These are phyloP conservation scores for Diplodia seriata DNA, from an alignment of 2,329 filamentous ascomycete species.

Conservation along the genomic window DNA sequence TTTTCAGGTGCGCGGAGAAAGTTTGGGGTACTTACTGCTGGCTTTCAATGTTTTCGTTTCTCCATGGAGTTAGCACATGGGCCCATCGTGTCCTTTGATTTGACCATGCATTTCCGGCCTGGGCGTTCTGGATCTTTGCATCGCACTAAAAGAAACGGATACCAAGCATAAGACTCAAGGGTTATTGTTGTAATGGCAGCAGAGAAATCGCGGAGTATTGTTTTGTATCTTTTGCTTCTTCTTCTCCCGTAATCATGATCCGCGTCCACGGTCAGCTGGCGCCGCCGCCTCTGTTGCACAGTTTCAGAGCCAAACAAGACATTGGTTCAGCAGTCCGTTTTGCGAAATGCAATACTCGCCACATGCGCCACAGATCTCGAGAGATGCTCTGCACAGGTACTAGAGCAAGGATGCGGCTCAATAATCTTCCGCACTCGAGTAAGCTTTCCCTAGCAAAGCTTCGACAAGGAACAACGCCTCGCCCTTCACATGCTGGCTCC, in stretches of 20 bases:
- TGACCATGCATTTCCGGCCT: conserved; percentile 7
- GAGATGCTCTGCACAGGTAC: no score
- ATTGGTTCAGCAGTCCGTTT: no score
- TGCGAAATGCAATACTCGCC: no score
- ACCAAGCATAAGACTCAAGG: conserved; percentile 1
- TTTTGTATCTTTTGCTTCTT: background rate
- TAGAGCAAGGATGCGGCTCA: background rate
- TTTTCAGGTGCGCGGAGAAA: conserved; percentile 20
- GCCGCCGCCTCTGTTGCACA: background rate
- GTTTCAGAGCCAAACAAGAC: no score
- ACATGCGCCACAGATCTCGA: no score
- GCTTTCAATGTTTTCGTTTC: background rate
- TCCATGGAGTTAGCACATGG: background rate
- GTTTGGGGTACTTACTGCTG: background rate
- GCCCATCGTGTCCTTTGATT: conserved; percentile 1
- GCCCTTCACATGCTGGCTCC: background rate
- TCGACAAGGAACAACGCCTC: background rate
- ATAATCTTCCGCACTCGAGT: background rate
- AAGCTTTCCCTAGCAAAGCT: background rate
- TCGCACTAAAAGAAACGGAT: conserved; percentile 4
- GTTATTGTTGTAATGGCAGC: conserved; percentile 13
- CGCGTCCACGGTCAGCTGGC: background rate
- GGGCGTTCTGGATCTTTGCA: conserved; percentile 1
- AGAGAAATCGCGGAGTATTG: background rate
- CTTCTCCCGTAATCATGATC: no score